phyloP scores from a whole-genome alignment of 2,329 filamentous ascomycete genomes.

The Pseudocercospora crystallina region DNA sequence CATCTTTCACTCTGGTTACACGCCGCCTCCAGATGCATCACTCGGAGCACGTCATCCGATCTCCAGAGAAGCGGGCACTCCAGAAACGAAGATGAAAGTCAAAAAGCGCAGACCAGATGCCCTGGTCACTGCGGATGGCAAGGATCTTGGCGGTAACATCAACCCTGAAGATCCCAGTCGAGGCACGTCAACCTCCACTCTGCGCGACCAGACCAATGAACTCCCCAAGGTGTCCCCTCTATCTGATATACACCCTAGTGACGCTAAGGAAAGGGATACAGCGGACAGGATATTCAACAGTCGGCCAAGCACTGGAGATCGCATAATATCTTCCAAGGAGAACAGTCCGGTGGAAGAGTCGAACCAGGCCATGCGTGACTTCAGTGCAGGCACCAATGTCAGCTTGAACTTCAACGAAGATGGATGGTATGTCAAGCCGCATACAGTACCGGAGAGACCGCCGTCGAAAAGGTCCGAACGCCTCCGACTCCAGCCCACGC shows the following conservation, averaged over 20 bases:
- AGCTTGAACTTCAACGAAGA: constrained; percentile 27
- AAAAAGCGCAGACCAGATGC: constrained; percentile 29
- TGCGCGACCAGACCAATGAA: constrained; percentile 21
- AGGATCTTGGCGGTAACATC: constrained; percentile 55
- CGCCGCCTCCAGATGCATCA: constrained; percentile 68
- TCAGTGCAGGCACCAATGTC: constrained; percentile 27
- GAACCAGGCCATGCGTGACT: constrained; percentile 25
- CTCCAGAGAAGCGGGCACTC: constrained; percentile 30
- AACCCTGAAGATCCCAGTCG: constrained; percentile 50
- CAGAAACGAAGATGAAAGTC: constrained; percentile 44
- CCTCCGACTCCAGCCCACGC: constrained; percentile 34
- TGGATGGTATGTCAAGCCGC: constrained; percentile 26
- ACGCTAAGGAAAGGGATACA: constrained; percentile 2
- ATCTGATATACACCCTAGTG: constrained; percentile 19
- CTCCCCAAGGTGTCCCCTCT: constrained; percentile 27
- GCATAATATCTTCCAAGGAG: constrained; percentile 26
- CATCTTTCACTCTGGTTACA: constrained; percentile 74
- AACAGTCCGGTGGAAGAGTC: constrained; percentile 11
- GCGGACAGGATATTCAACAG: constrained; percentile 15
- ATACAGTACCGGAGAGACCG: constrained; percentile 18
- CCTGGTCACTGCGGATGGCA: constrained; percentile 29
- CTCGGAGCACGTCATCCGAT: constrained; percentile 51
- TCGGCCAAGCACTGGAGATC: constrained; percentile 33
- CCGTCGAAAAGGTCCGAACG: constrained; percentile 25
- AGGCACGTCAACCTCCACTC: constrained; percentile 23